phyloP scores from a whole-genome alignment of 257 asterid genomes.

The Striga asiatica region DNA sequence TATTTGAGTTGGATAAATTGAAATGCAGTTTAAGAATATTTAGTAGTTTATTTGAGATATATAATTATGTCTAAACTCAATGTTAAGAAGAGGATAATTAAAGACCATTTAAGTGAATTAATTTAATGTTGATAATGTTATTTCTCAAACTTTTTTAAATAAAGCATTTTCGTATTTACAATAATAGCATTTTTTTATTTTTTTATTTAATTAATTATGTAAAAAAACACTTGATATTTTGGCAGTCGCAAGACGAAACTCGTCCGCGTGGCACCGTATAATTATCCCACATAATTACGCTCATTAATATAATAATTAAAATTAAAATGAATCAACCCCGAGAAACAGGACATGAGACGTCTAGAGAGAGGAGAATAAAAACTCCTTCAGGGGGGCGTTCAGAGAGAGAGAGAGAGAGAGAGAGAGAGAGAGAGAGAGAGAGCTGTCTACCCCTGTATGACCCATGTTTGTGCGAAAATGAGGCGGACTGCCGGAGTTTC shows the following conservation, averaged over 20 bases:
- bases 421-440: slow-evolving; percentile 14
- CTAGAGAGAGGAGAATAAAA: slow-evolving; percentile 10
- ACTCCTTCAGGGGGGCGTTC: slow-evolving; percentile 4
- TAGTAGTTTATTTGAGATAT: too few relatives aligned
- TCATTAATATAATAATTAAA: neutral
- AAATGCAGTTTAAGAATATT: too few relatives aligned
- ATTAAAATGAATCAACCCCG: neutral
- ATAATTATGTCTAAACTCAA: too few relatives aligned
- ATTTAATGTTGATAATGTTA: too few relatives aligned
- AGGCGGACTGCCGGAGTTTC: slow-evolving; percentile 20
- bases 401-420: slow-evolving; percentile 11
- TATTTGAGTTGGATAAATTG: too few relatives aligned
- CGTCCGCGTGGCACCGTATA: slow-evolving; percentile 4
- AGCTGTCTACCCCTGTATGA: slow-evolving; percentile 12
- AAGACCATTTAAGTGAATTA: too few relatives aligned
- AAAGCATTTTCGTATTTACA: too few relatives aligned
- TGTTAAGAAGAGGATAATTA: too few relatives aligned
- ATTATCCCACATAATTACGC: slow-evolving; percentile 10
- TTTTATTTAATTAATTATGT: too few relatives aligned
- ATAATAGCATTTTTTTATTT: too few relatives aligned
- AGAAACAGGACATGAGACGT: neutral
- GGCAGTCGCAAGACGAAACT: neutral
- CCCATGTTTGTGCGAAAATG: slow-evolving; percentile 23
- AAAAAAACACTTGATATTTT: too few relatives aligned
- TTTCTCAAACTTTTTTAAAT: too few relatives aligned